Percentiles rank a stretch among this genome's conserved stretches.
Conservation (phyloP, 768 basidiomycete species). For the Russula emetica region DNA sequence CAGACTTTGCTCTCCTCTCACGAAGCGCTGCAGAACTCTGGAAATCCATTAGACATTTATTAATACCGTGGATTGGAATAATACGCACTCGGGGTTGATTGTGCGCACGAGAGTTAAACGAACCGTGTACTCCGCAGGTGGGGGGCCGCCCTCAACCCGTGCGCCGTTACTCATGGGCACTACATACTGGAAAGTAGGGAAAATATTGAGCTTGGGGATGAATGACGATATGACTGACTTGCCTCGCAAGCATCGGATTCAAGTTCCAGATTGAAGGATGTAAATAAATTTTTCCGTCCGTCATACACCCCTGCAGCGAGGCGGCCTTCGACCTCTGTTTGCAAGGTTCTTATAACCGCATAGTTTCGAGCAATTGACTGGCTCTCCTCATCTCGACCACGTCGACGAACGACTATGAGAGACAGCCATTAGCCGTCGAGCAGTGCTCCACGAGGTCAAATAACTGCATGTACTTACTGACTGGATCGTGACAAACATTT, state of each 20-base stretch:
- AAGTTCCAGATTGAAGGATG: constrained; percentile 57
- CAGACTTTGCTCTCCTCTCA: constrained; percentile 61
- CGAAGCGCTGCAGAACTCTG: constrained; percentile 61
- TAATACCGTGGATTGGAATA: constrained; percentile 28
- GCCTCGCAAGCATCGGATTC: constrained; percentile 48
- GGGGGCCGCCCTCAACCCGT: constrained; percentile 21
- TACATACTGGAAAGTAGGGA: constrained; percentile 47
- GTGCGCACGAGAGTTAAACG: constrained; percentile 61
- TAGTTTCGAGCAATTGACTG: constrained; percentile 63
- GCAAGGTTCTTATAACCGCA: constrained; percentile 61
- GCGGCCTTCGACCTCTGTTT: constrained; percentile 49
- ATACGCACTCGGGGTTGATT: constrained; percentile 76
- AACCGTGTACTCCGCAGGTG: constrained; percentile 64
- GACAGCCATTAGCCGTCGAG: constrained; percentile 32
- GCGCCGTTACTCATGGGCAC: constrained; percentile 42
- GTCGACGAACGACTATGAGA: constrained; percentile 46
- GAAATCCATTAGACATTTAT: background rate
- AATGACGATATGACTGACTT: constrained; percentile 22
- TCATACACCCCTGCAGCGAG: constrained; percentile 78
- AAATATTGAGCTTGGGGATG: background rate
- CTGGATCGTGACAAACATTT: background rate
- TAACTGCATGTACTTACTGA: constrained; percentile 40
- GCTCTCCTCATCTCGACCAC: constrained; percentile 46
- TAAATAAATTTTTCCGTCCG: constrained; percentile 73
- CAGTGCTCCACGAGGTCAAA: background rate